A percentile compares a stretch with the other conserved stretches of the same genome.
These are phyloP conservation scores for Aureobasidium sp. DNA, from an alignment of 2,329 filamentous ascomycete species.

Conservation along the genomic window DNA sequence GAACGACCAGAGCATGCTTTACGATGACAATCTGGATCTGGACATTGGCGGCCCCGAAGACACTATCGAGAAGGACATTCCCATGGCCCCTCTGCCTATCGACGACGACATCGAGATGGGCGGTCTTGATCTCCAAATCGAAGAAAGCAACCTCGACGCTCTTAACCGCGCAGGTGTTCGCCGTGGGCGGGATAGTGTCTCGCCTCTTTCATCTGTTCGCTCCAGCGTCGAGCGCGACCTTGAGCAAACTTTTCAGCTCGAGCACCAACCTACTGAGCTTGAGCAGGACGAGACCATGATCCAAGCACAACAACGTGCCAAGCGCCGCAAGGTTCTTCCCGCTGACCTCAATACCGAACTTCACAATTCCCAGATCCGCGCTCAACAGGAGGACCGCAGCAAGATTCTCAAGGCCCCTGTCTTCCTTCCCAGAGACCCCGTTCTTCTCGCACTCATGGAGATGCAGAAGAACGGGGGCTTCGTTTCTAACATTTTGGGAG, in stretches of 20 bases:
- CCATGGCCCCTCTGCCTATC: slow-evolving; percentile 16
- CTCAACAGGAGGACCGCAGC: slow-evolving; percentile 76
- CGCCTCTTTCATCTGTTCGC: slow-evolving; percentile 49
- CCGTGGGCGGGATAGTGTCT: slow-evolving; percentile 41
- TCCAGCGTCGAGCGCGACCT: slow-evolving; percentile 53
- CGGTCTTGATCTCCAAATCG: slow-evolving; percentile 31
- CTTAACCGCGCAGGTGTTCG: slow-evolving; percentile 36
- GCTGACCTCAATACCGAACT: slow-evolving; percentile 78
- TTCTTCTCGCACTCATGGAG: slow-evolving; percentile 79
- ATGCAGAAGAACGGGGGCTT: slow-evolving; percentile 90
- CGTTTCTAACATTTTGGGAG: slow-evolving; percentile 77
- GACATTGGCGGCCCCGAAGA: slow-evolving; percentile 36
- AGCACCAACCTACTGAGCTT: slow-evolving; percentile 33
- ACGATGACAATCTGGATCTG: slow-evolving; percentile 53
- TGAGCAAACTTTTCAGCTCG: slow-evolving; percentile 50
- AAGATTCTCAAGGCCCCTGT: slow-evolving; percentile 77
- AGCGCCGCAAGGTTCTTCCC: slow-evolving; percentile 73
- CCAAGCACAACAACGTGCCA: slow-evolving; percentile 62
- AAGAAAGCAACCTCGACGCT: slow-evolving; percentile 35
- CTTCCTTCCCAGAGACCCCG: slow-evolving; percentile 80
- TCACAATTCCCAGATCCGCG: slow-evolving; percentile 69
- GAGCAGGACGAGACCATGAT: slow-evolving; percentile 46
- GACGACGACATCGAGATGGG: slow-evolving; percentile 39
- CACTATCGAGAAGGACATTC: slow-evolving; percentile 22
- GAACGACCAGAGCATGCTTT: slow-evolving; percentile 46